These are phyloP conservation scores for Macroventuria anomochaeta DNA, from an alignment of 2,329 filamentous ascomycete genomes.

Conservation along the genomic window DNA sequence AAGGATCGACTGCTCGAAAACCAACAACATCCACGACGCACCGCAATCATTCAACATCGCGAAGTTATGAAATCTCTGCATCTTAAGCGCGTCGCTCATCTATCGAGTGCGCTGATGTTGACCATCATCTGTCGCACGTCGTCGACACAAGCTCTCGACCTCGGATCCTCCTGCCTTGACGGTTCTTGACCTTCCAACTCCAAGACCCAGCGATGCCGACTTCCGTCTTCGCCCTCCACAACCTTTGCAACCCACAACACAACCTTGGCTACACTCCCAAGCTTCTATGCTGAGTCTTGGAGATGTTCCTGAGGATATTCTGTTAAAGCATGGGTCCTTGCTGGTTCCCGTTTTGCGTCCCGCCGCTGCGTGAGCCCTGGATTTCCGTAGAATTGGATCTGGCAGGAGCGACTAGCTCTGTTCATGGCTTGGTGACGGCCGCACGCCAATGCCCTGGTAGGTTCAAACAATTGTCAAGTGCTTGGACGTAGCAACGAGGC, in stretches of 20 bases:
- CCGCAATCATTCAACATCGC: neutral
- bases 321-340: neutral
- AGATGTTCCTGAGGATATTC: neutral
- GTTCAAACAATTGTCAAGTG: too few relatives aligned
- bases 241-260: conserved; percentile 4
- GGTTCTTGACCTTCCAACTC: conserved; percentile 4
- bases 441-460: neutral
- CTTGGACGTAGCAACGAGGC: too few relatives aligned
- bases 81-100: neutral
- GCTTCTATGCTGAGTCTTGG: conserved; percentile 10
- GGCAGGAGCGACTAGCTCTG: neutral
- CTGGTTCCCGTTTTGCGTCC: neutral
- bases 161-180: conserved; percentile 9
- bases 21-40: neutral
- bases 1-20: neutral
- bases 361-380: neutral
- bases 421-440: neutral
- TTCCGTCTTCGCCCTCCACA: conserved; percentile 22
- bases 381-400: neutral
- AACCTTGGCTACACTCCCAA: conserved; percentile 8
- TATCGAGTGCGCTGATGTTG: neutral
- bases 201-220: conserved; percentile 22
- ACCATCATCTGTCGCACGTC: neutral
- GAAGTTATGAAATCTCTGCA: neutral
- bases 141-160: conserved; percentile 22